Base-by-base conservation (phyloP, 306 rosid species). In the Glycyrrhiza uralensis region DNA sequence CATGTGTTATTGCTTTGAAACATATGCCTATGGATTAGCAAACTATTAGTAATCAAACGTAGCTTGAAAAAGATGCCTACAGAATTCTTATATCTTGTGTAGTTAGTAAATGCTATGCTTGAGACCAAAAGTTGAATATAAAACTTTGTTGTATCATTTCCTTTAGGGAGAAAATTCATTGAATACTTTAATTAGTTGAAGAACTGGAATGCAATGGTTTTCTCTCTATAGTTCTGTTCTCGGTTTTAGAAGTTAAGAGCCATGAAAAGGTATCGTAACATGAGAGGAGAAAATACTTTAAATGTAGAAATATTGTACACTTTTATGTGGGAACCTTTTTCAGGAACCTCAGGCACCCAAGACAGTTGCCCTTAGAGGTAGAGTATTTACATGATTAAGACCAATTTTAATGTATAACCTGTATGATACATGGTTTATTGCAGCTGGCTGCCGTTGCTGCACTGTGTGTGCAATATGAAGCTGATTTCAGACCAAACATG, bases 371-470 rank as follows among this genome's bases (percentile, higher is more conserved):
- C 59, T 70, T 46, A 28, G 36, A 35, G 65, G 65, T 56, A n/a
- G 36, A 38, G 0, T 51, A 38, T 59, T 39, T 30, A 19, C 54
- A 28, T 55, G 13, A 20, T 69, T 45, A 17, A 36, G 69, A 63
- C 13, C 35, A 44, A 45, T 28, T 23, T 41, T 50, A 28, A 72
- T 35, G 30, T 50, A 19, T 77, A 61, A 61, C 3, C 75, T 47
- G 22, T 41, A 4, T 70, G 81, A n/a, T 22, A 7, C 55, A 7
- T 76, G 79, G 65, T 44, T 78, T 24, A 50, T 75, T 71, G 23
- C 86, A 93, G 98, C 82, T 93, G 91, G 98, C 97, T 75, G 98
- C 98, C 32, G 96, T 93, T 75, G 93, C 98, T 76, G 96, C 98
- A 50, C 68, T 93, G 58, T 93, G 98, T 55, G 93, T 93, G 78